phyloP scores from a whole-genome alignment of 371 early-diverging fungal species.

The Capillidium rhysosporum region DNA sequence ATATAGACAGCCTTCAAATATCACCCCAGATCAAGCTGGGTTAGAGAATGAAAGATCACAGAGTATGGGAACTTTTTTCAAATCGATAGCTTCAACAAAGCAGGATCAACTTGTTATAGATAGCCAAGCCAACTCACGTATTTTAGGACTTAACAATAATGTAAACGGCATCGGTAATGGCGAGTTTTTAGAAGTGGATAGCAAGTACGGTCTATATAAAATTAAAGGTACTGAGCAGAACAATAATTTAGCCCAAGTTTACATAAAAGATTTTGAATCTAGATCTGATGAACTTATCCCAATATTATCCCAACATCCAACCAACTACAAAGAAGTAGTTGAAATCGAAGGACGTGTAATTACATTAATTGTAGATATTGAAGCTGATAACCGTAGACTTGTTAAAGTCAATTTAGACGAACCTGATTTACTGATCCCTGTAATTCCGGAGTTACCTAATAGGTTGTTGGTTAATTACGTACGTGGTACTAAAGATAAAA shows the following conservation, averaged over 20 bases:
- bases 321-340: too few relatives aligned
- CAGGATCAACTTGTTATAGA: conserved; percentile 28
- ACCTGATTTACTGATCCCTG: too few relatives aligned
- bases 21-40: background rate
- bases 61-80: background rate
- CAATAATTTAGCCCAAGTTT: conserved; percentile 21
- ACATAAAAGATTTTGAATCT: conserved; percentile 7
- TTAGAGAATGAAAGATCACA: background rate
- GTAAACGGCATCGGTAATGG: conserved; percentile 17
- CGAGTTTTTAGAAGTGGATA: conserved; percentile 13
- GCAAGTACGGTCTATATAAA: conserved; percentile 3
- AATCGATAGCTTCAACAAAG: background rate
- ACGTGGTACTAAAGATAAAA: too few relatives aligned
- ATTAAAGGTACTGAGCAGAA: conserved; percentile 17
- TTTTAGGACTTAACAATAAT: too few relatives aligned
- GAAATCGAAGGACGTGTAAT: too few relatives aligned
- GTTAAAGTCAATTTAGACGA: too few relatives aligned
- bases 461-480: too few relatives aligned
- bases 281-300: too few relatives aligned
- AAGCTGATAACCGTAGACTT: too few relatives aligned
- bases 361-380: too few relatives aligned
- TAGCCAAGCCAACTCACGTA: conserved; percentile 15
- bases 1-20: background rate
- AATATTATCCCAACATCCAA: too few relatives aligned
- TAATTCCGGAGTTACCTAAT: too few relatives aligned